Conservation (phyloP, 176 grass and related monocot genomes). For the Typha latifolia region DNA sequence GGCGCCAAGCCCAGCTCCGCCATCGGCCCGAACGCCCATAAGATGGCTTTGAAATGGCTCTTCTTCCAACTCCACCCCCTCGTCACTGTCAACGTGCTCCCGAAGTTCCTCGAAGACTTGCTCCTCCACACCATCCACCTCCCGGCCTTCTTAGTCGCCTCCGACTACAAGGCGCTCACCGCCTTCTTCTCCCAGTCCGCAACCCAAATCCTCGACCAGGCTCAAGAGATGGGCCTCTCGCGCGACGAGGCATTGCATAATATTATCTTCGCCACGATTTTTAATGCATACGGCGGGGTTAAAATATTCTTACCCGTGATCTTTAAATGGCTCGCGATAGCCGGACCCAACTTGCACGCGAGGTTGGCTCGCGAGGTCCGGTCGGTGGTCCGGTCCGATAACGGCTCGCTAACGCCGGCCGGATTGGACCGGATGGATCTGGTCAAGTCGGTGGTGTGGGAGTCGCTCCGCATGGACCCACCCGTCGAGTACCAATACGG, state of each 20-base stretch:
- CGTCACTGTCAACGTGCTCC: constrained; percentile 24
- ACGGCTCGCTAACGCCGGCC: constrained; percentile 19
- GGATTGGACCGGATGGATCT: constrained; percentile 50
- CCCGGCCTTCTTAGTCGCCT: constrained; percentile 32
- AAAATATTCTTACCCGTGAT: constrained; percentile 63
- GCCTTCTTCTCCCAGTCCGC: constrained; percentile 41
- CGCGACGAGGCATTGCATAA: constrained; percentile 67
- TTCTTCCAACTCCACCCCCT: constrained; percentile 56
- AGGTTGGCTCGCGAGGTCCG: constrained; percentile 45
- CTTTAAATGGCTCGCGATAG: constrained; percentile 48
- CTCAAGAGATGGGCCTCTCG: constrained; percentile 31
- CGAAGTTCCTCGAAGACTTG: constrained; percentile 45
- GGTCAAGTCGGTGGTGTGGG: constrained; percentile 64
- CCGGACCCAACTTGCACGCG: constrained; percentile 37
- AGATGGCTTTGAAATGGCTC: constrained; percentile 47
- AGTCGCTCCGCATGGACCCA: constrained; percentile 55
- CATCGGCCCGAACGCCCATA: constrained; percentile 21
- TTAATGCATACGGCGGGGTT: constrained; percentile 68
- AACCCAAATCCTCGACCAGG: constrained; percentile 32
- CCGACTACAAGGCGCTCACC: constrained; percentile 41
- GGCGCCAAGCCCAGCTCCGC: constrained; percentile 31
- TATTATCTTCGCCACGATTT: constrained; percentile 54
- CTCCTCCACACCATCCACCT: constrained; percentile 60
- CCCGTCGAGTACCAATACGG: constrained; percentile 84
- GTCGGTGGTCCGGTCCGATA: background rate